Base-by-base conservation (phyloP, 148 eudicot genomes). In the Gaultheria prostrata region DNA sequence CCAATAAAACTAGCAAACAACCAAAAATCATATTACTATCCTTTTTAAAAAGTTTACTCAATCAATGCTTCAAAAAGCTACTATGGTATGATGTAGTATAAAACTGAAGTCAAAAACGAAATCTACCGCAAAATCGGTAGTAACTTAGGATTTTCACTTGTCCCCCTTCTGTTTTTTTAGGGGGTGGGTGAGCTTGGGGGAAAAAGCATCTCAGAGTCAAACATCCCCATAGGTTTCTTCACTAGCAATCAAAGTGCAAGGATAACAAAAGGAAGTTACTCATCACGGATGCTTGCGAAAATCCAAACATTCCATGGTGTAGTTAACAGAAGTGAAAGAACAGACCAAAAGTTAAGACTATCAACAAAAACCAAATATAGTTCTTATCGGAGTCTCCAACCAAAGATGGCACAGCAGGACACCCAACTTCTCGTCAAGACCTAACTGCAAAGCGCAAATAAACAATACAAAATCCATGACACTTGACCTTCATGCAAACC, bases 201-300 rank as follows among this genome's bases (percentile, higher is more conserved):
- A 6, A 71, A 15, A 71, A 81, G 61, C 83, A 80, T 45, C 82
- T 80, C 82, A 80, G 82, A 65, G 39, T 63, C 11, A 65, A 45
- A 26, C 7, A 3, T 80, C 43, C 56, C 75, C 82, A 65, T 80
- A 15, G 63, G 30, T 87, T 76, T 87, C 86, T 87, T 87, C 88
- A 87, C 82, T 54, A 14, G 35, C 82, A 81, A 84, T 87, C 88
- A 87, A 80, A 87, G 88, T 87, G 88, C 88, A 87, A 87, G 88
- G 86, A 87, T 87, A 87, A 87, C 86, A 59, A 65, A 80, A 78
- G 57, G 39, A 61, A 61, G 12, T 61, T 21, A n/a, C 26, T 8
- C 67, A 61, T 61, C 67, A 28, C 6, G 6, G 8, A 65, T 65
- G 71, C 30, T 61, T n/a, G 67, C 13, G 9, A 61, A 8, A 61